Conservation (phyloP, 2,329 filamentous ascomycete genomes). For the Sporothrix schenckii region DNA sequence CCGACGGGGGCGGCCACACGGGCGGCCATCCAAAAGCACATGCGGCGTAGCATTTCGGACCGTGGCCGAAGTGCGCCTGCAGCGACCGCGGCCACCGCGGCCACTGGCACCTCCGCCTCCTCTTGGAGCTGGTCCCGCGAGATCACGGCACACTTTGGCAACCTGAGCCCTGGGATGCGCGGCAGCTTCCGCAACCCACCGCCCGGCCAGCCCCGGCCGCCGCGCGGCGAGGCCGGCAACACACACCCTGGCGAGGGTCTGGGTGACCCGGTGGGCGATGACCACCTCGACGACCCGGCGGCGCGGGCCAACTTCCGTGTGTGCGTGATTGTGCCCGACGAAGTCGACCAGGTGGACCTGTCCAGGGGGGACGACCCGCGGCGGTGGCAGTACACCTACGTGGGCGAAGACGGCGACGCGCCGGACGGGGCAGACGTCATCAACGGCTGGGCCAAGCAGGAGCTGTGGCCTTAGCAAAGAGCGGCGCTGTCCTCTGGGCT, state of each 20-base stretch:
- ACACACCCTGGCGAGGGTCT: conserved; percentile 41
- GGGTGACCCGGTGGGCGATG: conserved; percentile 67
- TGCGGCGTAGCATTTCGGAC: conserved; percentile 42
- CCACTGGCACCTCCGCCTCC: neutral
- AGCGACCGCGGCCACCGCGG: neutral
- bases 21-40: conserved; percentile 63
- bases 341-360: conserved; percentile 75
- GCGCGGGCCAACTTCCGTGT: conserved; percentile 79
- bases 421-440: conserved; percentile 45
- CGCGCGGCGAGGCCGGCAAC: conserved; percentile 49
- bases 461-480: conserved; percentile 64
- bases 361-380: conserved; percentile 64
- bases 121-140: conserved; percentile 78
- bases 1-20: conserved; percentile 68
- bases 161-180: conserved; percentile 78
- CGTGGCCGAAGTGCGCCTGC: conserved; percentile 35
- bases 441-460: conserved; percentile 66
- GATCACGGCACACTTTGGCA: conserved; percentile 86
- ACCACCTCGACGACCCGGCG: conserved; percentile 68
- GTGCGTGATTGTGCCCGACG: conserved; percentile 76
- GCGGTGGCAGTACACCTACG: conserved; percentile 69
- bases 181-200: conserved; percentile 73
- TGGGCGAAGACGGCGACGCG: conserved; percentile 43
- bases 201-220: conserved; percentile 63
- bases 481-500: neutral